phyloP scores from a whole-genome alignment of 2,329 filamentous ascomycete species.

The Colletotrichum incanum region DNA sequence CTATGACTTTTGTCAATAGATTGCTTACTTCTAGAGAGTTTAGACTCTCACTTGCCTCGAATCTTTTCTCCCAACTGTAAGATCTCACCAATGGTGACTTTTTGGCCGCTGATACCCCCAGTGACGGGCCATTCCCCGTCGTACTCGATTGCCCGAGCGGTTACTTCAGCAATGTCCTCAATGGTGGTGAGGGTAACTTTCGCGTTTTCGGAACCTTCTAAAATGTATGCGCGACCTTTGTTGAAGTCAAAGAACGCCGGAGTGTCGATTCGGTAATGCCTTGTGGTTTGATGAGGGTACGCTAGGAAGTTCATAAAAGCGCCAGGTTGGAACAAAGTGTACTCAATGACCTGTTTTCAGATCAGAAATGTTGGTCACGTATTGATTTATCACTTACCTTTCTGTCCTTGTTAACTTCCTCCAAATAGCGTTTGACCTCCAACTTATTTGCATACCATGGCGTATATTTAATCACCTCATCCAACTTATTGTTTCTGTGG shows the following conservation, averaged over 20 bases:
- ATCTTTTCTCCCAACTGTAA: slow-evolving; percentile 53
- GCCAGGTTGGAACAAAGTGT: slow-evolving; percentile 65
- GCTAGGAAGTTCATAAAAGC: slow-evolving; percentile 66
- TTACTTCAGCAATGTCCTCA: slow-evolving; percentile 54
- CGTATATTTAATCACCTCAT: slow-evolving; percentile 25
- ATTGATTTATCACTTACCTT: slow-evolving; percentile 47
- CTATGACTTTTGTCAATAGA: slow-evolving; percentile 24
- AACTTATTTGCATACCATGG: slow-evolving; percentile 59
- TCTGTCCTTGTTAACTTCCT: slow-evolving; percentile 57
- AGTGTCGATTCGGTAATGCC: slow-evolving; percentile 51
- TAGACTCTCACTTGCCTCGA: slow-evolving; percentile 48
- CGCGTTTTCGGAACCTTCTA: slow-evolving; percentile 51
- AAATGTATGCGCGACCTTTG: slow-evolving; percentile 50
- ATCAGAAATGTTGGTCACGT: background rate
- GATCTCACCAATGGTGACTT: slow-evolving; percentile 49
- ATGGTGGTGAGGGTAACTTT: slow-evolving; percentile 53
- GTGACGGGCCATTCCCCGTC: slow-evolving; percentile 58
- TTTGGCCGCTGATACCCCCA: slow-evolving; percentile 56
- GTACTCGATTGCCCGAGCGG: slow-evolving; percentile 56
- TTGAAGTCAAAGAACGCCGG: slow-evolving; percentile 49
- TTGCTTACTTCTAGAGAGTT: accelerated
- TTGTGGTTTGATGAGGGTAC: slow-evolving; percentile 57
- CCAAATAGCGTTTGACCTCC: slow-evolving; percentile 56
- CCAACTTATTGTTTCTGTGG: background rate
- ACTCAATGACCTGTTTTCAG: slow-evolving; percentile 59